Base-by-base conservation (phyloP, 768 basidiomycete genomes). In the Lanmaoa pseudosensibilis region DNA sequence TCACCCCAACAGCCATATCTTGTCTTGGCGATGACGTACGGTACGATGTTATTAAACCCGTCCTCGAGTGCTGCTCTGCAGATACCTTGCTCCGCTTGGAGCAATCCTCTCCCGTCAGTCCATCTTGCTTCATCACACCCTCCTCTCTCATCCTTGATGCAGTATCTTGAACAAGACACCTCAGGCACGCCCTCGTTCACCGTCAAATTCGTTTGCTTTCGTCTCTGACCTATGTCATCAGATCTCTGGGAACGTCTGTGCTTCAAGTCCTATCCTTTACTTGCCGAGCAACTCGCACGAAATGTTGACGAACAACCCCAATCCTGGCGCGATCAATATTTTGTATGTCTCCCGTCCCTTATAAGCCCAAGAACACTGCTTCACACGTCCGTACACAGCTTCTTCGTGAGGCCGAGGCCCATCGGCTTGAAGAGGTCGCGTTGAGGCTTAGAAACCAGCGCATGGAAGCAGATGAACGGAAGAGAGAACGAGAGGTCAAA, bases 401-500 rank as follows among this genome's bases (percentile, higher is more conserved):
- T 34, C 75, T 88, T 39, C 77, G 80, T 45, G 79, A 82, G 49
- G 77, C 77, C 43, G 88, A 91, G 69, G 79, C 84, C 13, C 75
- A 78, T 65, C 81, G 86, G 41, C 71, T 92, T 27, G 85, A 90
- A 68, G 82, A 83, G 67, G 75, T 82, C 12, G 81, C 82, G 32
- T 77, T 76, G 41, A 85, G 79, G 60, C 76, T 92, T 60, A 84
- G 87, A 58, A 81, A 72, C 45, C 83, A 86, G 64, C 83, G 88
- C 19, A 77, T 82, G 65, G 84, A 87, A 68, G 86, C 81, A 12
- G 87, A 86, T 37, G 84, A 87, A 66, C 85, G 84, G 59, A 91
- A 87, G 76, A 89, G 80, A 70, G 87, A 88, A 70, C 80, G 84
- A 56, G 85, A 87, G 71, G 81, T 93, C 56, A 91, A 90, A 69